phyloP scores from a whole-genome alignment of 2,329 filamentous ascomycete species.

The Aspergillus jensenii region DNA sequence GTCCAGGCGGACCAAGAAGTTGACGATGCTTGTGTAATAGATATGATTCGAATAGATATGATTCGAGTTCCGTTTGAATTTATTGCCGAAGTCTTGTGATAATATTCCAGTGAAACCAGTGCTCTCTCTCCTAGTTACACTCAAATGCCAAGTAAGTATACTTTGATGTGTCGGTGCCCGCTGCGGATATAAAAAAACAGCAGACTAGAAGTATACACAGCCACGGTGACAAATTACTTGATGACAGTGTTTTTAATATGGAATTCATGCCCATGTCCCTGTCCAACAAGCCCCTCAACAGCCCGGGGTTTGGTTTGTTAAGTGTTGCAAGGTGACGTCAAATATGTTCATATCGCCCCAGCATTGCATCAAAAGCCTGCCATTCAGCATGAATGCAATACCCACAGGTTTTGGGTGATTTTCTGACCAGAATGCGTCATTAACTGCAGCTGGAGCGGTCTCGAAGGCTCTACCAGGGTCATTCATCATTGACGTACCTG shows the following conservation, averaged over 20 bases:
- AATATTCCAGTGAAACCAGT: not conserved
- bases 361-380: slow-evolving; percentile 7
- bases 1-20: no score
- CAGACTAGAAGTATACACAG: not conserved
- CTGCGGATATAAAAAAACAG: not conserved
- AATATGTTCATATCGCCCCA: not conserved
- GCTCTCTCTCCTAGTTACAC: not conserved
- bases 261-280: not conserved
- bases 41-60: not conserved
- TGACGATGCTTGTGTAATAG: not conserved
- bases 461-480: not conserved
- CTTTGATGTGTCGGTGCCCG: not conserved
- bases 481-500: slow-evolving; percentile 13
- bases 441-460: not conserved
- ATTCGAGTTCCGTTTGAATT: not conserved
- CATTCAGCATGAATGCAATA: not conserved
- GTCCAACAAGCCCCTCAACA: not conserved
- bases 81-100: not conserved
- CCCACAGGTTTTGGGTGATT: not conserved
- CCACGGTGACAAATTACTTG: not conserved
- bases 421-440: not conserved
- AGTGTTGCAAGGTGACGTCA: slow-evolving; percentile 4
- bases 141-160: not conserved
- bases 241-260: not conserved
- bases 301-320: not conserved